Conservation (phyloP, 441 rosid genomes). For the Melianthus villosus region DNA sequence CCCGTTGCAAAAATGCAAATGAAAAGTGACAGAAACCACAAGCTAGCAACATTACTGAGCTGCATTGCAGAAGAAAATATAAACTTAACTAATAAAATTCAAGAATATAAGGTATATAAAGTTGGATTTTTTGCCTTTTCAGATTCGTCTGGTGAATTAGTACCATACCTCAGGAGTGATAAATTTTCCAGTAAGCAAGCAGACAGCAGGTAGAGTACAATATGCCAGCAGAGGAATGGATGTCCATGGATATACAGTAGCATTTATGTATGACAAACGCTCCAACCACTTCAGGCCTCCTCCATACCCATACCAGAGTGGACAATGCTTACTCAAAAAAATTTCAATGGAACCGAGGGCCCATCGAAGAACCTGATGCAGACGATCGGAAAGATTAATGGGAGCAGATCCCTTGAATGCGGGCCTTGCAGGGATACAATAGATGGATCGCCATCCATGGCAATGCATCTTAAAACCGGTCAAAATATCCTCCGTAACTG, state of each 20-base stretch:
- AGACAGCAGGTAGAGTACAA: slow-evolving; percentile 80
- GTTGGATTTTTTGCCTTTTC: too few species aligned
- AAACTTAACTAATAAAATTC: background rate
- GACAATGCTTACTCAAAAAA: slow-evolving; percentile 87
- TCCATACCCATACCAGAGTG: slow-evolving; percentile 93
- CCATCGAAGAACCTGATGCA: slow-evolving; percentile 97
- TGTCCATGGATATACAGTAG: slow-evolving; percentile 84
- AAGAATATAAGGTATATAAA: too few species aligned
- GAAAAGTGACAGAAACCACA: slow-evolving; percentile 75
- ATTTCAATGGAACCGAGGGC: slow-evolving; percentile 96
- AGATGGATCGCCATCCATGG: slow-evolving; percentile 96
- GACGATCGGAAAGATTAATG: slow-evolving; percentile 89
- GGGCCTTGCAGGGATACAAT: slow-evolving; percentile 64
- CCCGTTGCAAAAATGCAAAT: slow-evolving; percentile 70
- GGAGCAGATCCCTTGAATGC: slow-evolving; percentile 99
- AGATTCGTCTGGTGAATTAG: background rate
- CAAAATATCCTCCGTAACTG: slow-evolving; percentile 90
- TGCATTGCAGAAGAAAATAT: slow-evolving; percentile 19
- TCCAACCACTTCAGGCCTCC: slow-evolving; percentile 77
- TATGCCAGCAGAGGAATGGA: slow-evolving; percentile 73
- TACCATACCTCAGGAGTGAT: slow-evolving; percentile 67
- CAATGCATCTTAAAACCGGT: slow-evolving; percentile 99
- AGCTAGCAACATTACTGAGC: slow-evolving; percentile 81
- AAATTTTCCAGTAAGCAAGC: slow-evolving; percentile 88
- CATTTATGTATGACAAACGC: slow-evolving; percentile 74